Base-by-base conservation (phyloP, 306 rosid species). In the Prunus mume region DNA sequence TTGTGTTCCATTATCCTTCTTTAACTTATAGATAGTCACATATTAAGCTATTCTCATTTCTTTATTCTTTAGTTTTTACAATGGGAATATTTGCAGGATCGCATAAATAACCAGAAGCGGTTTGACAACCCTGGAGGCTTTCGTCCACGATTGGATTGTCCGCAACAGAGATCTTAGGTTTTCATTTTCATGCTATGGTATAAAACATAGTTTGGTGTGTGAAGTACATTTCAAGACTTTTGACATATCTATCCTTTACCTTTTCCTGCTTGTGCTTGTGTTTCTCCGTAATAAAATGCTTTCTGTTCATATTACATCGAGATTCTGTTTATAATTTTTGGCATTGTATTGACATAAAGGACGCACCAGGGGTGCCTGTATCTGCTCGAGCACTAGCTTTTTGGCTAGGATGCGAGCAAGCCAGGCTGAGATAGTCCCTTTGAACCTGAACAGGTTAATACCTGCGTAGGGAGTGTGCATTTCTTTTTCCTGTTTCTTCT, bases 391-490 rank as follows among this genome's bases (percentile, higher is more conserved):
- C 85, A 77, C 86, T 68, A 61, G 90, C 88, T 76, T 28, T 24
- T 61, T 71, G 83, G 84, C 78, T 61, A 18, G 88, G 57, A 69
- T 12, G 89, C 81, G 68, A 63, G 95, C 96, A 81, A 93, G 70
- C 87, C 82, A 79, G 97, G 97, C 99, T 92, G 98, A 96, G 99
- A 96, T 14, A 91, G 98, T 88, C 98, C 99, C 99, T 96, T 96
- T 62, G 97, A 91, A 96, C 98, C 98, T 96, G 98, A 96, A 84
- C 97, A 92, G 99, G 97, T 86, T 95, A 86, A 95, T 89, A 85
- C 99, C 98, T 95, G 99, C 98, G 97, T 87, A 95, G 98, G 99
- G 98, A 95, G 99, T 66, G 99, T 92, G 99, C 99, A 88, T 81
- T 86, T 80, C 83, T 73, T 78, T 76, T 82, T 81, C 58, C 75